These are phyloP conservation scores for Geranium incanum DNA, from an alignment of 441 rosid species.

Conservation along the genomic window DNA sequence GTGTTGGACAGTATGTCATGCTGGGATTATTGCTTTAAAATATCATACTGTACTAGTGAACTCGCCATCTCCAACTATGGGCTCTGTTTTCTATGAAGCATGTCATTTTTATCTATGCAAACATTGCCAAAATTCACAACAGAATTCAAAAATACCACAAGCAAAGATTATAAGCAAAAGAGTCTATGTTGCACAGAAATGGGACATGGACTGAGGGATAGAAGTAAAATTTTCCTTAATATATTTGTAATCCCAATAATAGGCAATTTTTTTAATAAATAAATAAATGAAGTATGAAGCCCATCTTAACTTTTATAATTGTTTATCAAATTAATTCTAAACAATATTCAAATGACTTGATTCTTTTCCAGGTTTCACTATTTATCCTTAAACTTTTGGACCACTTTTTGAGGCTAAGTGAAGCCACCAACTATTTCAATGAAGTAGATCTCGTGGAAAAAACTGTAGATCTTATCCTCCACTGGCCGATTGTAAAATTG, in stretches of 20 bases:
- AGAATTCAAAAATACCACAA: neutral
- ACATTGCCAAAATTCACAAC: neutral
- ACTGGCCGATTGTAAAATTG: neutral
- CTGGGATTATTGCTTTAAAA: no score
- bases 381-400: neutral
- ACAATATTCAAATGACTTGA: neutral
- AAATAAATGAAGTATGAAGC: neutral
- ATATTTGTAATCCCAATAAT: no score
- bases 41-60: no score
- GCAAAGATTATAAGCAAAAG: neutral
- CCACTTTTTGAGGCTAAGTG: no score
- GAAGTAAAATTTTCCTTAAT: no score
- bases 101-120: neutral
- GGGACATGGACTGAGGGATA: neutral
- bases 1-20: no score
- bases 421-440: no score
- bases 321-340: neutral
- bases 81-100: neutral
- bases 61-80: no score
- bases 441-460: no score
- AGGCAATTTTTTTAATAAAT: no score
- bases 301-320: neutral
- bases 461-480: no score
- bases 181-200: neutral
- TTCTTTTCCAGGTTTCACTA: neutral